Evolutionary conservation across 345 rosid genomes (phyloP), one percentile per base, ranked within the genome.

Genomic region (Arabidopsis arenosa): DNA sequence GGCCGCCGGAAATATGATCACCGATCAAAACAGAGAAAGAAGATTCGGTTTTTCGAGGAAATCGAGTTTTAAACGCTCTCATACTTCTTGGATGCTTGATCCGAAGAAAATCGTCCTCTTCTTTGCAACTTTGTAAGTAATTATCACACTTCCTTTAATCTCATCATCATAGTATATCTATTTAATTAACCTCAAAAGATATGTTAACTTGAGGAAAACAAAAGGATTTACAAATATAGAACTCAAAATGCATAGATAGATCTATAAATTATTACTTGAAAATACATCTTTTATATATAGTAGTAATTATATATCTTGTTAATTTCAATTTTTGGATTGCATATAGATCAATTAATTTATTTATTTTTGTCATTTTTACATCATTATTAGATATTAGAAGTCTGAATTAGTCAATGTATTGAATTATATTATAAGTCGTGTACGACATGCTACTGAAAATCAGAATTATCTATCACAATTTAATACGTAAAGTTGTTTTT

Each of bases 41-140:
- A 83, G 87, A 66, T 73, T 75, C 17, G 56, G 74, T 0, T 72
- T 73, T 45, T 0, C 68, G 3, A 86, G 91, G 69, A 89, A 97
- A 57, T 87, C 88, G 59, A 88, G 91, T 76, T 84, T 90, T 81
- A 87, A 87, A 82, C 86, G 96, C 2, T 76, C 87, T 56, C 58
- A 86, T 13, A 30, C 77, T 23, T 75, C 86, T 49, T 89, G 97
- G 99, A 62, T 70, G 37, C 68, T 90, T 61, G 97, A 95, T 81
- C 99, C 99, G 7, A 92, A 84, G 85, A 90, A 91, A 83, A 78
- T 95, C 56, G 92, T 95, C 52, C 68, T 92, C 83, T 78, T 95
- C 66, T 95, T 95, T 44, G 99, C 99, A 59, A 88, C 97, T 18
- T 73, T 95, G 99, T 92, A 75, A 84, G 96, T 84, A 33, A 40